Evolutionary conservation across 148 eudicot species (phyloP).

Genomic region (Vaccinium myrtillus): DNA sequence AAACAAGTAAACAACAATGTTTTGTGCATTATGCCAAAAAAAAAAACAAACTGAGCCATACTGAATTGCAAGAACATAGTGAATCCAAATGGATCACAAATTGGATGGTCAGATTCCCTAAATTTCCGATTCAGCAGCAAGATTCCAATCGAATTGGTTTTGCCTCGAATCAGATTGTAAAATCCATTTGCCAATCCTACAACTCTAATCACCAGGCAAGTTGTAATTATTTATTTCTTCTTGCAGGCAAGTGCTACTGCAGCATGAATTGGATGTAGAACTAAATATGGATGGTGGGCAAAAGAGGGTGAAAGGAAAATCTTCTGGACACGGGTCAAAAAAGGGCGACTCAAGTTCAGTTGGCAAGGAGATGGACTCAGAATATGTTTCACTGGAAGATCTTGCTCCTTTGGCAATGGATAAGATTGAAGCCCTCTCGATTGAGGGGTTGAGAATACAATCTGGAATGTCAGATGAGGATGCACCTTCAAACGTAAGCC

Average conservation of each 20-base stretch:
- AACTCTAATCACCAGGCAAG: background rate
- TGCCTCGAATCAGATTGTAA: background rate
- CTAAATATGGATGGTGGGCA: slow-evolving; percentile 29
- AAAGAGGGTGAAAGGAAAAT: slow-evolving; percentile 33
- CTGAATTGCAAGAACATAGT: background rate
- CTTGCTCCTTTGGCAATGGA: slow-evolving; percentile 95
- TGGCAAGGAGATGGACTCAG: slow-evolving; percentile 43
- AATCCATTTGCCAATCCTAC: background rate
- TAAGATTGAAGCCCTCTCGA: slow-evolving; percentile 88
- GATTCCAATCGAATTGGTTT: background rate
- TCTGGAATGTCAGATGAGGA: slow-evolving; percentile 89
- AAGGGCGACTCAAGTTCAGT: slow-evolving; percentile 35
- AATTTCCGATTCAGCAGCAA: background rate
- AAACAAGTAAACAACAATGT: background rate
- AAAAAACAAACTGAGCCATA: background rate
- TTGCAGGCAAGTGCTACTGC: slow-evolving; percentile 53
- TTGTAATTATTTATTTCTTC: slow-evolving; percentile 13
- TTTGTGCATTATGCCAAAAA: background rate
- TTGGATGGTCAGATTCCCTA: background rate
- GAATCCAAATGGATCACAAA: background rate
- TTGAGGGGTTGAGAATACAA: slow-evolving; percentile 91
- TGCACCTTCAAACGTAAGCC: slow-evolving; percentile 62
- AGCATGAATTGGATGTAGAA: slow-evolving; percentile 33
- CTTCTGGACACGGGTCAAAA: slow-evolving; percentile 33
- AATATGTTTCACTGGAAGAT: slow-evolving; percentile 81